phyloP scores from a whole-genome alignment of 768 basidiomycete genomes.

The Podaxis pistillaris region DNA sequence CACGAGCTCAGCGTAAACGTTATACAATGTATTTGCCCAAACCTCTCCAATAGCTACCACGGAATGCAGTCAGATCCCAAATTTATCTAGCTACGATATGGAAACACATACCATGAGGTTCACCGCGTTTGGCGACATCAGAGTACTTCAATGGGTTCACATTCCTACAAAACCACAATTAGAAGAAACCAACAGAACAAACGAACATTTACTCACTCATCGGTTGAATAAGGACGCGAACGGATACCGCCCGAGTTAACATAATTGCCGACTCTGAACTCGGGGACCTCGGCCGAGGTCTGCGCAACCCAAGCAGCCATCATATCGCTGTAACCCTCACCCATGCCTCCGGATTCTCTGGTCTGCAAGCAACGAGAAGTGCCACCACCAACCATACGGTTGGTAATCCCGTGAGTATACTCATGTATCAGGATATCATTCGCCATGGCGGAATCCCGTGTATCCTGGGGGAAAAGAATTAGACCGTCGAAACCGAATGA shows the following conservation, averaged over 20 bases:
- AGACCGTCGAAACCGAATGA: background rate
- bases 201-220: slow-evolving; percentile 32
- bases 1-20: slow-evolving; percentile 41
- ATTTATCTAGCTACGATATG: background rate
- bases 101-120: slow-evolving; percentile 41
- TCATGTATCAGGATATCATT: slow-evolving; percentile 57
- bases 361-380: slow-evolving; percentile 61
- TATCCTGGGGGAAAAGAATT: slow-evolving; percentile 27
- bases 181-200: background rate
- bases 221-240: slow-evolving; percentile 54
- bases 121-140: slow-evolving; percentile 32
- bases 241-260: slow-evolving; percentile 52
- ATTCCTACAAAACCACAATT: slow-evolving; percentile 19
- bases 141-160: slow-evolving; percentile 46
- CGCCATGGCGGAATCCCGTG: slow-evolving; percentile 59
- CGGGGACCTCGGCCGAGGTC: slow-evolving; percentile 31
- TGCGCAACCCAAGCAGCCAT: slow-evolving; percentile 46
- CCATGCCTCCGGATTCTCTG: slow-evolving; percentile 63
- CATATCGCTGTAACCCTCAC: slow-evolving; percentile 68
- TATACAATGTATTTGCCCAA: slow-evolving; percentile 46
- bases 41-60: slow-evolving; percentile 55
- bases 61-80: too few relatives aligned
- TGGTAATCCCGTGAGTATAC: slow-evolving; percentile 47
- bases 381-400: slow-evolving; percentile 52
- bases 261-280: slow-evolving; percentile 46